Conservation (phyloP, 2,329 filamentous ascomycete species). For the Cladosporium sphaerospermum region DNA sequence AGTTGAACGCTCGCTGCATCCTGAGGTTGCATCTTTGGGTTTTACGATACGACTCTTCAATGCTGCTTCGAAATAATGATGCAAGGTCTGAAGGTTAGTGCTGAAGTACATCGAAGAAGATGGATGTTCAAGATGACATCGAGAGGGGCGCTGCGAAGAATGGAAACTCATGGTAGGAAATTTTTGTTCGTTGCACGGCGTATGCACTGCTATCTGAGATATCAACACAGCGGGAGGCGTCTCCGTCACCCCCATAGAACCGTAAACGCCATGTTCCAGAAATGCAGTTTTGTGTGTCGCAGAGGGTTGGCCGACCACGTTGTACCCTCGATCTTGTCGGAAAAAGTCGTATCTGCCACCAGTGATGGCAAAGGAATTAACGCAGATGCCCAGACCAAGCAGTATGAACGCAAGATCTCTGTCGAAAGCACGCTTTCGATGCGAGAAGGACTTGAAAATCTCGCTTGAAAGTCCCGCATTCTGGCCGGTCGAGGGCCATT, state of each 20-base stretch:
- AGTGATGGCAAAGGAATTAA: background rate
- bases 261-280: conserved; percentile 9
- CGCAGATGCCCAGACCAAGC: background rate
- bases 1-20: too few species aligned
- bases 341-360: background rate
- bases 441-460: background rate
- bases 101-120: too few species aligned
- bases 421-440: background rate
- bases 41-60: too few species aligned
- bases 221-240: conserved; percentile 11
- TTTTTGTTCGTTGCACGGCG: conserved; percentile 5
- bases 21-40: too few species aligned
- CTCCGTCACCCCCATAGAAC: conserved; percentile 4
- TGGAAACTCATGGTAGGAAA: background rate
- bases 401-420: background rate
- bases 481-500: background rate
- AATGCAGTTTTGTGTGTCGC: conserved; percentile 6
- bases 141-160: background rate
- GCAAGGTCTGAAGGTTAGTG: too few species aligned
- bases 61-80: too few species aligned
- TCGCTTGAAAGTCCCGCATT: background rate
- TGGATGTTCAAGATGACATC: too few species aligned
- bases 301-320: background rate
- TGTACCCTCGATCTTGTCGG: background rate
- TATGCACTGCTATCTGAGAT: conserved; percentile 9